phyloP scores from a whole-genome alignment of 2,329 filamentous ascomycete species.

The Fusarium virguliforme region DNA sequence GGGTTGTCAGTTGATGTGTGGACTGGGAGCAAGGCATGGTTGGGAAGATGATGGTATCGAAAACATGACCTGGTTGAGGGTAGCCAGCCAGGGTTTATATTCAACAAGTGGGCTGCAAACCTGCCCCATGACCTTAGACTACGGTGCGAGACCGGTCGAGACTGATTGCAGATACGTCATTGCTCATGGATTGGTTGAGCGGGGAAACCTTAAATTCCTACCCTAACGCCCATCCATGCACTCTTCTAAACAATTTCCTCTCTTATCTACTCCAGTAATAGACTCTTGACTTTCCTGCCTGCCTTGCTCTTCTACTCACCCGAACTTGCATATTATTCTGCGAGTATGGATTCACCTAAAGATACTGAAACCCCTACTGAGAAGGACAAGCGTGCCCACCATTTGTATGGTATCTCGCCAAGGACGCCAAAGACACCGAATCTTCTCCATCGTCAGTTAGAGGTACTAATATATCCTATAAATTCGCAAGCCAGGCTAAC shows the following conservation, averaged over 20 bases:
- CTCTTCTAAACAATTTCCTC: background rate
- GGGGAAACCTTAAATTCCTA: background rate
- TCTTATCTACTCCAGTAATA: background rate
- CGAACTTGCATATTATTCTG: background rate
- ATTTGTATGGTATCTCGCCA: conserved; percentile 29
- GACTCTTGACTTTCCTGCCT: background rate
- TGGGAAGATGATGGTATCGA: background rate
- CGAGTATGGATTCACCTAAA: background rate
- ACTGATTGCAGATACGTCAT: background rate
- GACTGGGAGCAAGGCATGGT: background rate
- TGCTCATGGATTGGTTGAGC: background rate
- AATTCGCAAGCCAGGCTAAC: conserved; percentile 7
- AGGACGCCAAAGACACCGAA: conserved; percentile 10
- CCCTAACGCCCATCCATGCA: background rate
- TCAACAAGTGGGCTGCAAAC: background rate
- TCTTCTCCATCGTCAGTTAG: conserved; percentile 41
- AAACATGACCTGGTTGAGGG: background rate
- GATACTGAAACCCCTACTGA: background rate
- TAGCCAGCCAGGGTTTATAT: background rate
- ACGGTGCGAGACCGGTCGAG: background rate
- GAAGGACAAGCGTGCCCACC: background rate
- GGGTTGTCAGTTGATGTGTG: background rate
- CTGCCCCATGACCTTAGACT: background rate
- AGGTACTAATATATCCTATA: conserved; percentile 15
- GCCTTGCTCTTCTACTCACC: background rate